phyloP scores from a whole-genome alignment of 2,329 filamentous ascomycete genomes.

The Venturiaceae sp. region DNA sequence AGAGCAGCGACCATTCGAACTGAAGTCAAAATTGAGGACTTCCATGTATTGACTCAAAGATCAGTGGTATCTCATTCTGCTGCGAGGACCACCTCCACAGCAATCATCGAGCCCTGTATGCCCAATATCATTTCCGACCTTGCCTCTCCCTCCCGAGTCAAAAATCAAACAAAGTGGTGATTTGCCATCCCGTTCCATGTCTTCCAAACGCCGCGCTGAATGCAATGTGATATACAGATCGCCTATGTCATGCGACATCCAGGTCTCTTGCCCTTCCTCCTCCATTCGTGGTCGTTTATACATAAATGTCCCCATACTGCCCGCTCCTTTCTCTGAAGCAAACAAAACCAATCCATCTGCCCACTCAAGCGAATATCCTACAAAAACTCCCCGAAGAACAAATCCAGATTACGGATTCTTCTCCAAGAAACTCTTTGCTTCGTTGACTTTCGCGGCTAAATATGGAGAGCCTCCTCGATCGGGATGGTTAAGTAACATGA shows the following conservation, averaged over 20 bases:
- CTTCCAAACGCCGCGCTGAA: neutral
- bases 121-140: too few relatives aligned
- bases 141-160: neutral
- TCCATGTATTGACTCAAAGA: too few relatives aligned
- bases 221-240: neutral
- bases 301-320: too few relatives aligned
- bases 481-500: slow-evolving; percentile 97
- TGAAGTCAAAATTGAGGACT: too few relatives aligned
- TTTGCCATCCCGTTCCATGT: neutral
- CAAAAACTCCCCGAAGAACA: too few relatives aligned
- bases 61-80: too few relatives aligned
- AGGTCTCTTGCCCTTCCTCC: neutral
- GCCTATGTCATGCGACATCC: neutral
- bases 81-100: too few relatives aligned
- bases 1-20: too few relatives aligned
- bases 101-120: too few relatives aligned
- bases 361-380: too few relatives aligned
- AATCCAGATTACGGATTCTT: slow-evolving; percentile 36
- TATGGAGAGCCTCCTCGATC: slow-evolving; percentile 96
- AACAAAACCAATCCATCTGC: too few relatives aligned
- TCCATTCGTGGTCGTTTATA: neutral
- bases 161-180: neutral
- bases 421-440: slow-evolving; percentile 93
- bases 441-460: slow-evolving; percentile 94
- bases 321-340: neutral